These are phyloP conservation scores for Poronia punctata DNA, from an alignment of 495 filamentous ascomycete species.

Conservation along the genomic window DNA sequence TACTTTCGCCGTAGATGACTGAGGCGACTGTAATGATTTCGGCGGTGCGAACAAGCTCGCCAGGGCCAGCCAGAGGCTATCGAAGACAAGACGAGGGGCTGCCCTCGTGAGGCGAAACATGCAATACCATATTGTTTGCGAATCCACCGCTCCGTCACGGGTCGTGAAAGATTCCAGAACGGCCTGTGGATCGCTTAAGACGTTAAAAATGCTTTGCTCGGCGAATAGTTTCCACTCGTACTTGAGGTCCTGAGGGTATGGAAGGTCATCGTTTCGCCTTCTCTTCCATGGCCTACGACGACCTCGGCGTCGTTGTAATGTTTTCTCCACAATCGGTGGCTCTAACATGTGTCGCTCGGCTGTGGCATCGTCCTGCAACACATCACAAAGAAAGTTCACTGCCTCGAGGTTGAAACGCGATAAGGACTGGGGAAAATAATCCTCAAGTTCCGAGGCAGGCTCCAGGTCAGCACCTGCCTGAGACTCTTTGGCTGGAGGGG, in stretches of 20 bases:
- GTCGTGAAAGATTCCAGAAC: slow-evolving; percentile 59
- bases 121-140: slow-evolving; percentile 44
- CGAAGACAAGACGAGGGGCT: slow-evolving; percentile 53
- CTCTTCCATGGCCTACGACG: slow-evolving; percentile 33
- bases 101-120: slow-evolving; percentile 46
- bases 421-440: slow-evolving; percentile 37
- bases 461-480: slow-evolving; percentile 7
- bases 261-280: slow-evolving; percentile 28
- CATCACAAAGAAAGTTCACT: slow-evolving; percentile 47
- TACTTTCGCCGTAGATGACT: slow-evolving; percentile 33
- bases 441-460: slow-evolving; percentile 30
- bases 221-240: slow-evolving; percentile 53
- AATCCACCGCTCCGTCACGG: slow-evolving; percentile 39
- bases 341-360: slow-evolving; percentile 41
- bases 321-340: slow-evolving; percentile 25
- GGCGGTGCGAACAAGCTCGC: slow-evolving; percentile 62
- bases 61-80: slow-evolving; percentile 71
- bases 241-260: slow-evolving; percentile 22
- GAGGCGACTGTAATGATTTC: slow-evolving; percentile 41
- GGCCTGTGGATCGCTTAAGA: slow-evolving; percentile 58
- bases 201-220: slow-evolving; percentile 67
- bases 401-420: slow-evolving; percentile 36
- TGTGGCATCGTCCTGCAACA: slow-evolving; percentile 44
- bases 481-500: slow-evolving; percentile 13
- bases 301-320: slow-evolving; percentile 11